phyloP scores from a whole-genome alignment of 129 eudicot genomes.

The Flaveria linearis region DNA sequence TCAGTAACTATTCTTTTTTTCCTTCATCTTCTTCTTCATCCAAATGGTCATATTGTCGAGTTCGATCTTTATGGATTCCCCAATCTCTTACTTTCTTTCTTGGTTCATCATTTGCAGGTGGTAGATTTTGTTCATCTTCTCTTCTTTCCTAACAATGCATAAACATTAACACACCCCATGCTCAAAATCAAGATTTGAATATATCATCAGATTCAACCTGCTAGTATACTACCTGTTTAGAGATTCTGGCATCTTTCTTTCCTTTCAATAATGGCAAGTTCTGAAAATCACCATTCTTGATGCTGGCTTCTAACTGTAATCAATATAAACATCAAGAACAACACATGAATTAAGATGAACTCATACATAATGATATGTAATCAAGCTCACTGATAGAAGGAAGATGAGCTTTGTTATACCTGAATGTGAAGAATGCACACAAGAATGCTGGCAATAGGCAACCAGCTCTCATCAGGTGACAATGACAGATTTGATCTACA shows the following conservation, averaged over 20 bases:
- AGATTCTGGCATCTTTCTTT: conserved; percentile 41
- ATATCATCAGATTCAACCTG: not conserved
- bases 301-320: conserved; percentile 84
- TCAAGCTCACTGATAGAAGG: not conserved
- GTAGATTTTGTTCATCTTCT: conserved; percentile 48
- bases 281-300: conserved; percentile 69
- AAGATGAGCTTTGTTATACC: conserved; percentile 38
- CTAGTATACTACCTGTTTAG: conserved; percentile 39
- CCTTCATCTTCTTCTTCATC: conserved; percentile 49
- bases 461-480: conserved; percentile 96
- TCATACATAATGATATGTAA: conserved; percentile 7
- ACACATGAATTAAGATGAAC: conserved; percentile 12
- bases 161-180: not conserved
- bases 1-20: conserved; percentile 35
- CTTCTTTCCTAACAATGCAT: conserved; percentile 34
- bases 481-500: conserved; percentile 72
- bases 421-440: conserved; percentile 84
- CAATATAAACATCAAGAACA: no score
- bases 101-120: conserved; percentile 46
- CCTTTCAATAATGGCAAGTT: conserved; percentile 52
- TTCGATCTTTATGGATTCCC: conserved; percentile 54
- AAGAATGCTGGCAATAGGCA: conserved; percentile 90
- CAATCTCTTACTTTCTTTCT: conserved; percentile 52
- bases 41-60: conserved; percentile 38
- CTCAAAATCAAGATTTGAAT: not conserved